Percentiles rank a stretch among this genome's conserved stretches.
Evolutionary conservation across 1,139 yeast genomes (phyloP).

Genomic region (Yamadazyma atlantica): DNA sequence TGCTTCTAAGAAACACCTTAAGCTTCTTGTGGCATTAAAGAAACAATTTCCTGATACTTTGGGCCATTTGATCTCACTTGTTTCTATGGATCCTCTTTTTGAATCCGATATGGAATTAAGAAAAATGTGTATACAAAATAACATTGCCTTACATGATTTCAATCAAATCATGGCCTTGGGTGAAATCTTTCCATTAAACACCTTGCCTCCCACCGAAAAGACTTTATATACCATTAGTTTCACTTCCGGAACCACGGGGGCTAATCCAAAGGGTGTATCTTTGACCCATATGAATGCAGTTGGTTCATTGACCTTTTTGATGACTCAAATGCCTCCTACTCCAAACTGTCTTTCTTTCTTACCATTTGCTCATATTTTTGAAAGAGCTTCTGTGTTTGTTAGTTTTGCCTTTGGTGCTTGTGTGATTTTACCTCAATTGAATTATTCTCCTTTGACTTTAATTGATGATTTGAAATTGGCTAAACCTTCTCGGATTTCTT

Average conservation of each 20-base stretch:
- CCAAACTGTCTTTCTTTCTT: slow-evolving; percentile 38
- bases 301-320: slow-evolving; percentile 25
- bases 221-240: slow-evolving; percentile 40
- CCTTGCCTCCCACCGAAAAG: slow-evolving; percentile 28
- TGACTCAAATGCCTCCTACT: slow-evolving; percentile 14
- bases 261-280: slow-evolving; percentile 41
- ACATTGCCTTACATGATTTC: slow-evolving; percentile 31
- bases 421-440: slow-evolving; percentile 41
- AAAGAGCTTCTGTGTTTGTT: slow-evolving; percentile 32
- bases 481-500: slow-evolving; percentile 34
- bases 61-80: slow-evolving; percentile 28
- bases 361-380: slow-evolving; percentile 74
- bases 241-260: slow-evolving; percentile 45
- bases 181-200: slow-evolving; percentile 22
- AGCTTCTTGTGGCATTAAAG: slow-evolving; percentile 27
- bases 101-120: slow-evolving; percentile 19
- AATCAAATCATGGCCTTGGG: slow-evolving; percentile 32
- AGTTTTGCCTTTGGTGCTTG: slow-evolving; percentile 28
- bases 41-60: slow-evolving; percentile 22
- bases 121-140: slow-evolving; percentile 20
- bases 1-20: slow-evolving; percentile 32
- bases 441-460: slow-evolving; percentile 36
- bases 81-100: slow-evolving; percentile 37
- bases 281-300: slow-evolving; percentile 31
- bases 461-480: slow-evolving; percentile 37